Conservation (phyloP, 495 filamentous ascomycete species). For the Cryomyces minteri region DNA sequence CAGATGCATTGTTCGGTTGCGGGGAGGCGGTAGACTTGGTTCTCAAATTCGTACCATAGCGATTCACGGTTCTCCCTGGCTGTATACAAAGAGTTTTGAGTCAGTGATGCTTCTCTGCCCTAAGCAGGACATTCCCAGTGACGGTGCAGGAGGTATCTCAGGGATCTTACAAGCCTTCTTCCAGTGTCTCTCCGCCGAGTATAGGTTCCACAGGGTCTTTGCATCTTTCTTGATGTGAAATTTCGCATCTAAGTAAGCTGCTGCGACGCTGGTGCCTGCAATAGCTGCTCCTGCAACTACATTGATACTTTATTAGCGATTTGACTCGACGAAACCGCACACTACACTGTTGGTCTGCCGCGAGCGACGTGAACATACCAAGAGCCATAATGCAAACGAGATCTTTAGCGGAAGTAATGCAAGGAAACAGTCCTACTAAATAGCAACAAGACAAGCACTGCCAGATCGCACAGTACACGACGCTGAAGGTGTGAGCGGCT, state of each 20-base stretch:
- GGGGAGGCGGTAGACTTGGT: constrained; percentile 28
- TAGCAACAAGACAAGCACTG: too few species aligned
- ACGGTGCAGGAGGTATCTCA: not conserved
- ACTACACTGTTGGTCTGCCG: too few species aligned
- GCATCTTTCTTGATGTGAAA: constrained; percentile 46
- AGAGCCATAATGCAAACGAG: too few species aligned
- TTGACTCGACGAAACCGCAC: too few species aligned
- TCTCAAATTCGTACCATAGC: constrained; percentile 47
- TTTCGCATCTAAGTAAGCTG: constrained; percentile 33
- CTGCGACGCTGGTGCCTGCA: too few species aligned
- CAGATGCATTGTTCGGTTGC: constrained; percentile 38
- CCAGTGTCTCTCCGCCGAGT: constrained; percentile 19
- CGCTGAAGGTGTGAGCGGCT: too few species aligned
- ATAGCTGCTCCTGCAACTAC: too few species aligned
- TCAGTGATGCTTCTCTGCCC: not conserved
- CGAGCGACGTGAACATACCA: too few species aligned
- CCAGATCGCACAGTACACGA: too few species aligned
- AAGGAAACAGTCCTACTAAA: too few species aligned
- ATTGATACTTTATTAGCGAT: too few species aligned
- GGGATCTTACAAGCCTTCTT: constrained; percentile 15
- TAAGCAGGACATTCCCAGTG: not conserved
- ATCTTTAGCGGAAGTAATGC: too few species aligned
- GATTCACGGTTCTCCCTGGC: constrained; percentile 32
- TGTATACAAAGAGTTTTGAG: constrained; percentile 6
- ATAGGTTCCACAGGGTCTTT: constrained; percentile 9